Evolutionary conservation across 2,329 filamentous ascomycete species (phyloP), one percentile per base, ranked within the genome.

Genomic region (Tolypocladium sp.): DNA sequence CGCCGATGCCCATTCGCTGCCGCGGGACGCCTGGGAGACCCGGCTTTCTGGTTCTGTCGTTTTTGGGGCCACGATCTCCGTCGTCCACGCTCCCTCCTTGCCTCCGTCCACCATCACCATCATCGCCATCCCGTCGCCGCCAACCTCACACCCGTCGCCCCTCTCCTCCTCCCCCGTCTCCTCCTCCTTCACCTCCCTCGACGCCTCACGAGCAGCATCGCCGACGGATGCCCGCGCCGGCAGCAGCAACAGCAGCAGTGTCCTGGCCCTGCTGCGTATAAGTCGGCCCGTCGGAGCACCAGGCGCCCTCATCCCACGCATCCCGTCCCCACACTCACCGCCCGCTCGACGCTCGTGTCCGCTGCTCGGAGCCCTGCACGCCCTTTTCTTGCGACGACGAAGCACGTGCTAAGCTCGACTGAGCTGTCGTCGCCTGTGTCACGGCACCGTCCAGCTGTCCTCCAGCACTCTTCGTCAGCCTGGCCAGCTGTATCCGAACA

Each of bases 21-120:
- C 52, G 13, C 52, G 49, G 46, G n/a, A 27, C 41, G 57, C 49
- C 57, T 58, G 30, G 38, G 37, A 35, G 58, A 60, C 58, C 58
- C 58, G 58, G 58, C 56, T 60, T 49, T 57, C 58, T 60, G 58
- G 58, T 55, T 57, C 49, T 57, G 58, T 55, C 35, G 35, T 20
- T 20, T 42, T 20, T 40, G 49, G 22, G 51, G 51, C 49, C 57
- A 44, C 51, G 33, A 53, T 52, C 35, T 46, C 44, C 44, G 30
- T 35, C n/a, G 30, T 27, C 35, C 53, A 35, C 12, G 17, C 33
- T 22, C 37, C 55, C 38, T 27, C 37, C 41, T 17, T 37, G 9
- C 42, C 30, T 37, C 22, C 51, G 30, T 44, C 51, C 51, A 9
- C n/a, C 38, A 27, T 20, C 42, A 13, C 38, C 49, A 10, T 9